phyloP scores from a whole-genome alignment of 805 yeast species.

The Ogataea parapolymorpha region DNA sequence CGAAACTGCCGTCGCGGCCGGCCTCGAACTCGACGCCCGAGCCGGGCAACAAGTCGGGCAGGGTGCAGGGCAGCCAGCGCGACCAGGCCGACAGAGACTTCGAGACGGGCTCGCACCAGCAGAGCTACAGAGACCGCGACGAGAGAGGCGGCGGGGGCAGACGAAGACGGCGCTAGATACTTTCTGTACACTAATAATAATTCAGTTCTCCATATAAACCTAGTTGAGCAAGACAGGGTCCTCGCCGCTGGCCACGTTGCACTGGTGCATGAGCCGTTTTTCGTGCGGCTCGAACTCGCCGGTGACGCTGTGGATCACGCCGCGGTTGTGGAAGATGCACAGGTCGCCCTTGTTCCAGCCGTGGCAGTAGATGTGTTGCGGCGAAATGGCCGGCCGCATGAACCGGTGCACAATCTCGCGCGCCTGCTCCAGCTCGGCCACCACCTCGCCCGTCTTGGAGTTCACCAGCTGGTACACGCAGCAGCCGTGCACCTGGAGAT shows the following conservation, averaged over 20 bases:
- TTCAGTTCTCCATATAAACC: not conserved
- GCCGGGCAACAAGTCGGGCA: conserved; percentile 14
- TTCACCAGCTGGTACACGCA: conserved; percentile 65
- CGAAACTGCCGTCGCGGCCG: conserved; percentile 26
- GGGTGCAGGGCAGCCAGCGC: conserved; percentile 21
- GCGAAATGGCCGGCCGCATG: conserved; percentile 84
- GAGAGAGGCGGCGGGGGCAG: conserved; percentile 4
- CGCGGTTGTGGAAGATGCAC: conserved; percentile 83
- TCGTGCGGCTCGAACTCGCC: conserved; percentile 82
- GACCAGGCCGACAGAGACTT: conserved; percentile 30
- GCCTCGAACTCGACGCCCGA: conserved; percentile 27
- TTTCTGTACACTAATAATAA: conserved; percentile 2
- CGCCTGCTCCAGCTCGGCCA: conserved; percentile 65
- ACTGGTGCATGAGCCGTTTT: conserved; percentile 86
- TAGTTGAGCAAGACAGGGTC: conserved; percentile 48
- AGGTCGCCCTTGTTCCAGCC: conserved; percentile 82
- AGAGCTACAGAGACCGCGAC: conserved; percentile 22
- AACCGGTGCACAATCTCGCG: conserved; percentile 66
- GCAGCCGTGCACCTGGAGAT: conserved; percentile 85
- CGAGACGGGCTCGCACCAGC: conserved; percentile 21
- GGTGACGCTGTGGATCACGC: conserved; percentile 89
- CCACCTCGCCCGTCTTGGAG: conserved; percentile 54
- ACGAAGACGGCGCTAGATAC: conserved; percentile 7
- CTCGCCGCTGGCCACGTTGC: conserved; percentile 79
- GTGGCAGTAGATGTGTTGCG: conserved; percentile 72